Conservation (phyloP, 176 grass and related monocot genomes). For the Oryza glumipatula region DNA sequence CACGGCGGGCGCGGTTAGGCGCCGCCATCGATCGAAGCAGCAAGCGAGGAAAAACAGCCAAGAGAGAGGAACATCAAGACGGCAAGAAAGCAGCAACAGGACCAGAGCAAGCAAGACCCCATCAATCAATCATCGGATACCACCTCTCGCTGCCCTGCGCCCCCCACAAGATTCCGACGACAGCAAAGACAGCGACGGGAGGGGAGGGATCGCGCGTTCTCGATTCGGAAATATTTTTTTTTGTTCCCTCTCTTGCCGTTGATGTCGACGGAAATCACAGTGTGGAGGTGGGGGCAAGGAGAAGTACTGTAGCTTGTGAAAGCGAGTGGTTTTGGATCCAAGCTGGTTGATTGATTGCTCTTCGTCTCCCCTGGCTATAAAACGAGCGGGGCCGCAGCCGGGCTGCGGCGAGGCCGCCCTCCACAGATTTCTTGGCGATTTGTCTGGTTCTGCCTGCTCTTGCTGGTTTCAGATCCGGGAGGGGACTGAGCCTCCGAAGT, state of each 20-base stretch:
- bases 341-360: conserved; percentile 22
- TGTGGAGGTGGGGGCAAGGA: neutral
- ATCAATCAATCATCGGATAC: conserved; percentile 5
- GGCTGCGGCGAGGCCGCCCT: conserved; percentile 7
- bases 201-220: neutral
- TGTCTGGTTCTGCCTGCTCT: neutral
- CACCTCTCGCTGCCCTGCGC: neutral
- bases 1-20: too few species aligned
- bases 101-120: neutral
- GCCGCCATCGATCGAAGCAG: too few species aligned
- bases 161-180: conserved; percentile 34
- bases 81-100: neutral
- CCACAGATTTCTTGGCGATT: conserved; percentile 18
- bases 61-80: neutral
- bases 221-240: neutral
- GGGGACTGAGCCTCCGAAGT: conserved; percentile 9
- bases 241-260: neutral
- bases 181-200: conserved; percentile 12
- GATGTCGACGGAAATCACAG: conserved; percentile 25
- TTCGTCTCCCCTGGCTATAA: conserved; percentile 36
- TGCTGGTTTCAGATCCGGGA: conserved; percentile 22
- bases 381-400: conserved; percentile 9
- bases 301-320: conserved; percentile 25
- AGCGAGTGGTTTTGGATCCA: conserved; percentile 4
- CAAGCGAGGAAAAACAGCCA: neutral